phyloP scores from a whole-genome alignment of 495 filamentous ascomycete genomes.

The Hypoxylon crocopeplum region DNA sequence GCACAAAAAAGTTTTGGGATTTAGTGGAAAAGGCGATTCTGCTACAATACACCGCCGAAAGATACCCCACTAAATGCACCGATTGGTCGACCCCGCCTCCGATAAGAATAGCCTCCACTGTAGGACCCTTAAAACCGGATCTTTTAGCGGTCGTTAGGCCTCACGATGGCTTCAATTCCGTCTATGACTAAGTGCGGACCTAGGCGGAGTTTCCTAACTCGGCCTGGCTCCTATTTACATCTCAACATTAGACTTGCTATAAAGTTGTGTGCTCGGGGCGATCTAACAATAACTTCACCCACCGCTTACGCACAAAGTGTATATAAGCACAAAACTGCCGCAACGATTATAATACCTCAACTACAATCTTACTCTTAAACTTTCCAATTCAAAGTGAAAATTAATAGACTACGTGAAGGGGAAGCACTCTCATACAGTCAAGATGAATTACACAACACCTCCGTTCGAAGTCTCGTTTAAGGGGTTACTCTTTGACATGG shows the following conservation, averaged over 20 bases:
- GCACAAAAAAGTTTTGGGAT: slow-evolving; percentile 35
- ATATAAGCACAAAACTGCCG: not conserved
- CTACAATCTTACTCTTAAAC: too few relatives aligned
- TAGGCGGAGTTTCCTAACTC: slow-evolving; percentile 41
- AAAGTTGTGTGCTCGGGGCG: not conserved
- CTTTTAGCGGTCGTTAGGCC: slow-evolving; percentile 12
- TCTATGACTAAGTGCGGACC: slow-evolving; percentile 1
- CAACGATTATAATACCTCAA: not conserved
- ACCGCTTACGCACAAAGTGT: not conserved
- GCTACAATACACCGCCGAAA: slow-evolving; percentile 49
- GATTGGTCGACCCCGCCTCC: slow-evolving; percentile 30
- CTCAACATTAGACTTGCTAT: not conserved
- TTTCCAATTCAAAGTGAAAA: not conserved
- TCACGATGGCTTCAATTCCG: slow-evolving; percentile 26
- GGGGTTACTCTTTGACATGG: slow-evolving; percentile 91
- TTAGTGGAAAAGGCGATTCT: slow-evolving; percentile 39
- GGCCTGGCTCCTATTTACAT: slow-evolving; percentile 3
- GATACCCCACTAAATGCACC: slow-evolving; percentile 11
- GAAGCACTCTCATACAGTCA: not conserved
- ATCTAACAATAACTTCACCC: not conserved
- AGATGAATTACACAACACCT: slow-evolving; percentile 62
- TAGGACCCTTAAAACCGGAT: slow-evolving; percentile 15
- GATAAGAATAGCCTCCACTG: slow-evolving; percentile 20
- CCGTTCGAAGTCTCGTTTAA: slow-evolving; percentile 68
- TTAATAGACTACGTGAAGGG: slow-evolving; percentile 27